Evolutionary conservation across 306 rosid species (phyloP).

Genomic region (Malus asiatica): DNA sequence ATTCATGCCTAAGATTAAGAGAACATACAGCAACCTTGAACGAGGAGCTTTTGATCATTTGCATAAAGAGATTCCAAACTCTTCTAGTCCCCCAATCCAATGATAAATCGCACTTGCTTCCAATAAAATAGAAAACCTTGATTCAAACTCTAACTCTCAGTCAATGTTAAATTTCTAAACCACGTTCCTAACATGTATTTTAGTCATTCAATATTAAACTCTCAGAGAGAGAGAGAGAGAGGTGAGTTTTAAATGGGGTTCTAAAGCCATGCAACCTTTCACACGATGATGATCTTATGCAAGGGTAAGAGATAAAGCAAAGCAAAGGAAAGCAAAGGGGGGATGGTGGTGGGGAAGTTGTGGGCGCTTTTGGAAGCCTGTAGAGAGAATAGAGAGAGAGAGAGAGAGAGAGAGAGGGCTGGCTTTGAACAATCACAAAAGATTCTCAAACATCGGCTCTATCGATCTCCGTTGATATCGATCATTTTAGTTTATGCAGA

Average conservation of each 20-base stretch:
- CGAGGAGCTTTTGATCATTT: slow-evolving; percentile 36
- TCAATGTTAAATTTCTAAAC: background rate
- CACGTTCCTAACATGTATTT: slow-evolving; percentile 23
- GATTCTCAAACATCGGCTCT: too few species aligned
- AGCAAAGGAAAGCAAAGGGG: background rate
- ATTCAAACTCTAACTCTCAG: background rate
- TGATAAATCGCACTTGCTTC: slow-evolving; percentile 8
- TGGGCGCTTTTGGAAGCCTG: slow-evolving; percentile 22
- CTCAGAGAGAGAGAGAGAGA: background rate
- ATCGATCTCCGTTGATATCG: background rate
- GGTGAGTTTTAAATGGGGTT: slow-evolving; percentile 1
- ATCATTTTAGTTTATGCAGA: slow-evolving; percentile 40
- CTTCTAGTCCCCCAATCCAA: slow-evolving; percentile 40
- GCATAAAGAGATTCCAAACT: slow-evolving; percentile 72
- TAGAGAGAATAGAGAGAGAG: background rate
- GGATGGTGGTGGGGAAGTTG: slow-evolving; percentile 6
- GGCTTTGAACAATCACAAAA: slow-evolving; percentile 16
- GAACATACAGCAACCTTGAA: slow-evolving; percentile 21
- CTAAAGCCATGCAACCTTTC: slow-evolving; percentile 89
- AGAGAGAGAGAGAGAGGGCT: background rate
- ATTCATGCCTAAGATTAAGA: slow-evolving; percentile 22
- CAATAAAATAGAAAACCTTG: slow-evolving; percentile 4
- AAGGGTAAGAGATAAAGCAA: slow-evolving; percentile 12
- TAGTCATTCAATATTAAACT: slow-evolving; percentile 12
- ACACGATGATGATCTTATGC: slow-evolving; percentile 37